A percentile compares a stretch with the other conserved stretches of the same genome.
These are phyloP conservation scores for Candida sakaeoensis DNA, from an alignment of 805 yeast species.

Conservation along the genomic window DNA sequence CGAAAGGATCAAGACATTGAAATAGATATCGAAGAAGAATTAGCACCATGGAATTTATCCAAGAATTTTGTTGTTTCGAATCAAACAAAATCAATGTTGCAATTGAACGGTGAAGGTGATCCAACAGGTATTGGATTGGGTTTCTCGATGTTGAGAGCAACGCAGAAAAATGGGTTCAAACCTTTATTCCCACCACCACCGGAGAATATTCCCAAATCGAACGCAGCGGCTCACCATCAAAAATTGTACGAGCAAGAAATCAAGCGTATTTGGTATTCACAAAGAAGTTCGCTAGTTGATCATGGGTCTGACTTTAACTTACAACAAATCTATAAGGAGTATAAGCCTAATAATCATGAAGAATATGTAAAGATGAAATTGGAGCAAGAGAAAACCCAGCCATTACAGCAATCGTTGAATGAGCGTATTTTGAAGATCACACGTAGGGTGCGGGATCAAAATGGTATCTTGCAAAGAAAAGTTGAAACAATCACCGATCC, in stretches of 20 bases:
- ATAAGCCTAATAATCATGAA: conserved; percentile 32
- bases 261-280: conserved; percentile 84
- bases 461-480: conserved; percentile 80
- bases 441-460: conserved; percentile 75
- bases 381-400: conserved; percentile 21
- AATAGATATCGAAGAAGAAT: conserved; percentile 72
- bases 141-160: conserved; percentile 80
- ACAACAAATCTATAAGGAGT: conserved; percentile 33
- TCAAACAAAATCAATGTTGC: conserved; percentile 96
- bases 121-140: conserved; percentile 91
- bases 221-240: conserved; percentile 60
- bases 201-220: conserved; percentile 36
- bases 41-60: conserved; percentile 93
- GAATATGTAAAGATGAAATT: conserved; percentile 30
- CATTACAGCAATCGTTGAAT: conserved; percentile 11
- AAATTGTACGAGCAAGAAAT: conserved; percentile 90
- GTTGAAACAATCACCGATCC: conserved; percentile 81
- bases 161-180: conserved; percentile 90
- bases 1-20: conserved; percentile 34
- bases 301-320: conserved; percentile 37
- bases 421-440: conserved; percentile 49
- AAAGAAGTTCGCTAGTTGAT: conserved; percentile 53
- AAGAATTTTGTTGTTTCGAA: conserved; percentile 89
- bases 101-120: conserved; percentile 91
- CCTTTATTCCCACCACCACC: conserved; percentile 35